A percentile compares a stretch with the other conserved stretches of the same genome.
These are phyloP conservation scores for Trichoderma asperelloides DNA, from an alignment of 495 filamentous ascomycete species.

Conservation along the genomic window DNA sequence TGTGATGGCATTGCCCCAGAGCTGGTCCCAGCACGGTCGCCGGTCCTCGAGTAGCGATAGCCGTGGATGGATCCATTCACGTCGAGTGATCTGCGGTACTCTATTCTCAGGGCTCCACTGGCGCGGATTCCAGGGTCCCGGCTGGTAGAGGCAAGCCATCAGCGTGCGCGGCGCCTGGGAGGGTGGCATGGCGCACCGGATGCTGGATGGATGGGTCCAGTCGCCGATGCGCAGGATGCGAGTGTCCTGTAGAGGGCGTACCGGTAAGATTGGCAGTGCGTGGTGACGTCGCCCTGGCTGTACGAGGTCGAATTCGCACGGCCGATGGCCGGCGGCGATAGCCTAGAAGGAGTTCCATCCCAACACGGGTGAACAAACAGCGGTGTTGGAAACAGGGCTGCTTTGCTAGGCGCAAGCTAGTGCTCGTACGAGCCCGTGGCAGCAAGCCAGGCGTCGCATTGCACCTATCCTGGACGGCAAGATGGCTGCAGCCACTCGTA, in stretches of 20 bases:
- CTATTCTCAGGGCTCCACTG: background rate
- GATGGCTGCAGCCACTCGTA: background rate
- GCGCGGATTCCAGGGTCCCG: background rate
- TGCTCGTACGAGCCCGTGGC: too few species aligned
- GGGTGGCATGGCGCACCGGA: background rate
- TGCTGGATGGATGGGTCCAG: background rate
- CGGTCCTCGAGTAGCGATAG: constrained; percentile 4
- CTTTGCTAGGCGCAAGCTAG: too few species aligned
- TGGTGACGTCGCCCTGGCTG: background rate
- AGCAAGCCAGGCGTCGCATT: too few species aligned
- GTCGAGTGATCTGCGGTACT: background rate
- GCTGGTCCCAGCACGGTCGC: background rate
- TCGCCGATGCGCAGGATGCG: background rate
- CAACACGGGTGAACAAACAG: too few species aligned
- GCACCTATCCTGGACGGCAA: background rate
- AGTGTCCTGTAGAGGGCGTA: background rate
- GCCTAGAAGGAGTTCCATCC: background rate
- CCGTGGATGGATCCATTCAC: background rate
- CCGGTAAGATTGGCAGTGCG: background rate
- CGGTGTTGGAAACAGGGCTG: too few species aligned
- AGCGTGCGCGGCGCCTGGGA: background rate
- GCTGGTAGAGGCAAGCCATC: background rate
- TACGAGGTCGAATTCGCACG: background rate
- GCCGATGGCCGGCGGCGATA: background rate
- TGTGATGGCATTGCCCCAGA: background rate